Conservation (phyloP, 2,329 filamentous ascomycete genomes). For the Pestalotiopsis sp. region DNA sequence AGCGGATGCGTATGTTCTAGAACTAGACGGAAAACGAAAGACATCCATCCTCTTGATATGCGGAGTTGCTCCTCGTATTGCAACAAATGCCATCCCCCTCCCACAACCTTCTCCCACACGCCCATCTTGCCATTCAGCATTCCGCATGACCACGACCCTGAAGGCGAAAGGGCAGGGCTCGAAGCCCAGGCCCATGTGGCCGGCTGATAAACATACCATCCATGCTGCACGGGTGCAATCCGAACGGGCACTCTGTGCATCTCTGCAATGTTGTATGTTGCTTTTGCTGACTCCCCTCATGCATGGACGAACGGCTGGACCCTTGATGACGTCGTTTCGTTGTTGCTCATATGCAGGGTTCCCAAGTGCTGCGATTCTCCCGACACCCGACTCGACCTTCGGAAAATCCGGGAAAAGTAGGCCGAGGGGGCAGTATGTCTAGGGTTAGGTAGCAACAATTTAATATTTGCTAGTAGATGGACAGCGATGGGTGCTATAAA, state of each 20-base stretch:
- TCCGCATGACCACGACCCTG: too few relatives aligned
- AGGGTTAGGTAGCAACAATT: not conserved
- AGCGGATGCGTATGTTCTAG: not conserved
- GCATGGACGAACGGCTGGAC: not conserved
- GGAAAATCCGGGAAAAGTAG: not conserved
- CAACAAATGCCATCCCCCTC: not conserved
- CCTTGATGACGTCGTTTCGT: not conserved
- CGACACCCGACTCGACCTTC: not conserved
- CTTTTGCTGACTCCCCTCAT: not conserved
- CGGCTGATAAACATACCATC: not conserved
- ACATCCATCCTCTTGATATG: not conserved
- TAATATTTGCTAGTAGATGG: too few relatives aligned
- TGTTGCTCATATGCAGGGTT: not conserved
- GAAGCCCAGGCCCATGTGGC: not conserved
- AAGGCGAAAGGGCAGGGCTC: too few relatives aligned
- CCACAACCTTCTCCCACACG: too few relatives aligned
- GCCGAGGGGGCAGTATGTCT: not conserved
- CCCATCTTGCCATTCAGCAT: too few relatives aligned
- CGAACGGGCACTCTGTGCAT: not conserved
- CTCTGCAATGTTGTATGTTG: not conserved
- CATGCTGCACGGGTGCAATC: not conserved
- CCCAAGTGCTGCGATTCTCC: not conserved
- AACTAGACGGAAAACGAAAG: not conserved
- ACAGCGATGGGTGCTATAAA: not conserved
- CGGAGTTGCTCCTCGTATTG: not conserved